Percentiles rank a stretch among this genome's conserved stretches.
phyloP scores from a whole-genome alignment of 257 asterid genomes.

The Solanum virginianum region DNA sequence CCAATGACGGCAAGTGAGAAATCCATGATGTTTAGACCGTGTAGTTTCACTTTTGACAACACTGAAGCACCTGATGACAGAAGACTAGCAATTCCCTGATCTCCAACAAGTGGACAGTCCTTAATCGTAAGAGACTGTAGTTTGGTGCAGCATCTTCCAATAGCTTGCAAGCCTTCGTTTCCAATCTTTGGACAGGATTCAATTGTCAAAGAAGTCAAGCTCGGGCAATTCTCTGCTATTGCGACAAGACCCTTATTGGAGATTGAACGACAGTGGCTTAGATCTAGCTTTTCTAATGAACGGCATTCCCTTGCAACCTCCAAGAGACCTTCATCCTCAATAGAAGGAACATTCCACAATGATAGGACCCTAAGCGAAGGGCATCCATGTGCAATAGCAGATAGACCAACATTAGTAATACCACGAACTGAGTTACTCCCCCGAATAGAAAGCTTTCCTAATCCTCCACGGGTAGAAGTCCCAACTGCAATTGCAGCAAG shows the following conservation, averaged over 20 bases:
- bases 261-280: background rate
- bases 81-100: slow-evolving; percentile 1
- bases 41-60: slow-evolving; percentile 6
- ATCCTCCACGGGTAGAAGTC: slow-evolving; percentile 9
- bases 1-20: slow-evolving; percentile 13
- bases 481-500: slow-evolving; percentile 9
- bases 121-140: slow-evolving; percentile 2
- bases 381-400: slow-evolving; percentile 5
- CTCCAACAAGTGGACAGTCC: slow-evolving; percentile 4
- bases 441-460: slow-evolving; percentile 4
- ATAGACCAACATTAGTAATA: slow-evolving; percentile 1
- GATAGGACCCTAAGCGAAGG: slow-evolving; percentile 13
- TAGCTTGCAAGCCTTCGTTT: slow-evolving; percentile 3
- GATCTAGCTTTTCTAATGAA: slow-evolving; percentile 8
- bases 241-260: slow-evolving; percentile 4
- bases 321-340: slow-evolving; percentile 4
- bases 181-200: slow-evolving; percentile 1
- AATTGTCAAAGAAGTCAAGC: slow-evolving; percentile 1
- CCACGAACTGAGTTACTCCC: slow-evolving; percentile 2
- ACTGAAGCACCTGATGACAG: slow-evolving; percentile 2
- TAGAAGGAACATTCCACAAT: slow-evolving; percentile 7
- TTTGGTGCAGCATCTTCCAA: slow-evolving; percentile 1
- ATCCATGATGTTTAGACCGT: slow-evolving; percentile 1
- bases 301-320: slow-evolving; percentile 3
- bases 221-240: slow-evolving; percentile 6